Evolutionary conservation across 2,329 filamentous ascomycete species (phyloP).

Genomic region (Chaetomiaceae sp.): DNA sequence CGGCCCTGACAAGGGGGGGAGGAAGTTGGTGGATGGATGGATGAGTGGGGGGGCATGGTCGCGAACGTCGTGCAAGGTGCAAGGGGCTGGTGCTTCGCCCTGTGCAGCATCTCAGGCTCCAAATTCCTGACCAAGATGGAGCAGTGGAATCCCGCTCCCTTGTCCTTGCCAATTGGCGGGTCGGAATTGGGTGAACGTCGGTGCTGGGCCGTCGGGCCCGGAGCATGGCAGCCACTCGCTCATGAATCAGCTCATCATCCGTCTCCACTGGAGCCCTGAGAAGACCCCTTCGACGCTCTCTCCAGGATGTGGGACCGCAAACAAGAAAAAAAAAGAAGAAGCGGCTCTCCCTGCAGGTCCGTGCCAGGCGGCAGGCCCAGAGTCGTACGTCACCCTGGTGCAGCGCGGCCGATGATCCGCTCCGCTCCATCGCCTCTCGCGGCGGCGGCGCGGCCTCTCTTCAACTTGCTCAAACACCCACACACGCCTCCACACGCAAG

Average conservation of each 20-base stretch:
- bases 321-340: neutral
- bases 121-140: neutral
- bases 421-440: neutral
- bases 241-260: constrained; percentile 2
- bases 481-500: neutral
- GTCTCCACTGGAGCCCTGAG: neutral
- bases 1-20: neutral
- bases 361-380: neutral
- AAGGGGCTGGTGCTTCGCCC: too few relatives aligned
- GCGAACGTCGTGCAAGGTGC: neutral
- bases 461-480: constrained; percentile 1
- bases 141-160: neutral
- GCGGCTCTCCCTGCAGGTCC: neutral
- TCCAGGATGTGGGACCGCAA: neutral
- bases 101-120: neutral
- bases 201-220: neutral
- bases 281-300: neutral
- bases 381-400: constrained; percentile 4
- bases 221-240: neutral
- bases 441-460: too few relatives aligned
- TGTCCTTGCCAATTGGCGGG: neutral
- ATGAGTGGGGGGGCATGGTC: too few relatives aligned
- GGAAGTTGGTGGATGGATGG: too few relatives aligned
- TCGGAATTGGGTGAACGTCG: neutral
- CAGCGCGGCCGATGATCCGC: constrained; percentile 2